Evolutionary conservation across 352 stramenopile species (phyloP), one percentile per base, ranked within the genome.

Genomic region (Phytophthora vignae): DNA sequence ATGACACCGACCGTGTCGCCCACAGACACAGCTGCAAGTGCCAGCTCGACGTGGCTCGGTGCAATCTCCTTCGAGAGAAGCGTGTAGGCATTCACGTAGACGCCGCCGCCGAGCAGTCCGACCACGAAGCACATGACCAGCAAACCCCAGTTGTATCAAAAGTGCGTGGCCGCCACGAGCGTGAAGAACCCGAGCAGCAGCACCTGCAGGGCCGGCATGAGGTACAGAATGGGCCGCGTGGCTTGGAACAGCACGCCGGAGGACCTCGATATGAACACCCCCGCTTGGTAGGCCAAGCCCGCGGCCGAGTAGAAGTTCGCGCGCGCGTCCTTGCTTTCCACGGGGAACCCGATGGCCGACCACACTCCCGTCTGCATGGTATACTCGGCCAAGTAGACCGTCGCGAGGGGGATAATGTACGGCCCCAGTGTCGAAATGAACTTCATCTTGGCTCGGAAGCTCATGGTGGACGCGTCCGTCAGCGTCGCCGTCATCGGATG

Each of bases 341-440:
- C 88, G 1, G 96, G 96, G 69, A 98, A 98, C 9, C 96, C 95
- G 70, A 99, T 98, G 11, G 94, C 85, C 14, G 91, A 96, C 96
- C 96, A 99, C 12, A 97, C 90, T 27, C 95, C 96, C 1, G 90
- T 94, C 77, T 98, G 94, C 74, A 98, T 94, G 4, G 91, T 93
- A 78, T 98, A 99, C 73, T 98, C 96, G 9, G 94, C 89, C 40
- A 96, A 91, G 74, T 99, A 99, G 5, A 99, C 95, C 33, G 92
- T 80, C 49, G 96, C 89, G 10, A 98, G 73, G 7, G 94, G 93
- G 21, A 98, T 76, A 59, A 95, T 98, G 75, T 98, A 99, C 22
- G 89, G 90, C 50, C 90, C 96, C 0, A 98, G 83, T 38, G 77
- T 92, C 49, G 96, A 64, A 21, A 94, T 90, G 44, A 97, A 84